Evolutionary conservation across 495 filamentous ascomycete genomes (phyloP).

Genomic region (Hypomontagnella monticulosa): DNA sequence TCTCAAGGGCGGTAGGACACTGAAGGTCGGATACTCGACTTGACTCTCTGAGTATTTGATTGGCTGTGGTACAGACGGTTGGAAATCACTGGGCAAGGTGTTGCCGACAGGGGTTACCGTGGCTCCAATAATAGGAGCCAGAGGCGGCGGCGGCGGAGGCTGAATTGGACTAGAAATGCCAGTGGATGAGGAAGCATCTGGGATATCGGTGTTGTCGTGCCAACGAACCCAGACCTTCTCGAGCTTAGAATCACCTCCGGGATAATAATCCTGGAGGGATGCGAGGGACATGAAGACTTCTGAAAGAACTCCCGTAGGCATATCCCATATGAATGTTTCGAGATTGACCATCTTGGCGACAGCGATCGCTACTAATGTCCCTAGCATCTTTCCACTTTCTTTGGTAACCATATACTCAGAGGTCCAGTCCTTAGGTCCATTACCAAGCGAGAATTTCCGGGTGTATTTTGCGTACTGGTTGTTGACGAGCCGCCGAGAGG

Average conservation of each 20-base stretch:
- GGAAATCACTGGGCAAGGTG: slow-evolving; percentile 45
- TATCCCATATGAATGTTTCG: slow-evolving; percentile 94
- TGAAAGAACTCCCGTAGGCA: slow-evolving; percentile 89
- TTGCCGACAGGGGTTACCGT: slow-evolving; percentile 57
- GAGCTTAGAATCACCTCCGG: slow-evolving; percentile 71
- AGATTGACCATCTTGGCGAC: slow-evolving; percentile 87
- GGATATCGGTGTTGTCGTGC: slow-evolving; percentile 77
- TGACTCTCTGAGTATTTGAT: slow-evolving; percentile 53
- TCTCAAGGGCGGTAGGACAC: slow-evolving; percentile 80
- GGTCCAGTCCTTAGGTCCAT: slow-evolving; percentile 85
- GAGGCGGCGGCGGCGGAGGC: slow-evolving; percentile 36
- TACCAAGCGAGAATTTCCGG: slow-evolving; percentile 89
- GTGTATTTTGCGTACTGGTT: slow-evolving; percentile 89
- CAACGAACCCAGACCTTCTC: slow-evolving; percentile 88
- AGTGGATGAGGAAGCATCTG: slow-evolving; percentile 30
- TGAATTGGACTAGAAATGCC: slow-evolving; percentile 42
- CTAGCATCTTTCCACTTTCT: slow-evolving; percentile 92
- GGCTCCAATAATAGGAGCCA: slow-evolving; percentile 52
- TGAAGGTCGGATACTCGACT: slow-evolving; percentile 88
- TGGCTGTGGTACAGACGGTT: slow-evolving; percentile 40
- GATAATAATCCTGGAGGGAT: slow-evolving; percentile 71
- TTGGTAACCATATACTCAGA: slow-evolving; percentile 88
- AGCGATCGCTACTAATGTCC: slow-evolving; percentile 87
- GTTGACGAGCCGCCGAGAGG: slow-evolving; percentile 40
- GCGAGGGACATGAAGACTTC: slow-evolving; percentile 88